These are phyloP conservation scores for Albugo candida DNA, from an alignment of 352 stramenopile species.

Conservation along the genomic window DNA sequence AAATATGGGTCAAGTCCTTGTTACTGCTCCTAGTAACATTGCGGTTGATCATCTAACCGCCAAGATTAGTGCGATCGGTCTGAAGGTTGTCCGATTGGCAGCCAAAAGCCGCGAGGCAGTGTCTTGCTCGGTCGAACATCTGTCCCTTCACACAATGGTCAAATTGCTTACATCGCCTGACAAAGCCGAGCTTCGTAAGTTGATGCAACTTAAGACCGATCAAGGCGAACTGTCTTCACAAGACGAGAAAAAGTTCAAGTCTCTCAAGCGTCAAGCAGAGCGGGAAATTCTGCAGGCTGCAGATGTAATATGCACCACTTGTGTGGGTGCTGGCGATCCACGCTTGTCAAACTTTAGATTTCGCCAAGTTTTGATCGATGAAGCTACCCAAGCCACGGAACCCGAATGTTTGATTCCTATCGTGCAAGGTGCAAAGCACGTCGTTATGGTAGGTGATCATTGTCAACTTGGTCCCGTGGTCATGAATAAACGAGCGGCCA, in stretches of 20 bases:
- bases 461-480: constrained; percentile 95
- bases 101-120: constrained; percentile 94
- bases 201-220: constrained; percentile 91
- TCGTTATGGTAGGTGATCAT: constrained; percentile 99
- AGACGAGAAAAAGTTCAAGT: constrained; percentile 93
- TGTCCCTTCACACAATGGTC: constrained; percentile 96
- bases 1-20: constrained; percentile 96
- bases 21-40: constrained; percentile 97
- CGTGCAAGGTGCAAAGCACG: constrained; percentile 95
- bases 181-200: constrained; percentile 81
- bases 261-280: constrained; percentile 83
- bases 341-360: constrained; percentile 97
- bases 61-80: constrained; percentile 95
- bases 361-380: constrained; percentile 97
- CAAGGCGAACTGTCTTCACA: constrained; percentile 86
- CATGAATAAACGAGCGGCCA: constrained; percentile 97
- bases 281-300: constrained; percentile 94
- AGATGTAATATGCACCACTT: constrained; percentile 99
- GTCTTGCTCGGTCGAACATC: constrained; percentile 89
- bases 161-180: constrained; percentile 76
- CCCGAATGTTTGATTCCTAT: constrained; percentile 98
- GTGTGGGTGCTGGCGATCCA: constrained; percentile 92
- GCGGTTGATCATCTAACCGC: constrained; percentile 93
- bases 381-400: constrained; percentile 98
- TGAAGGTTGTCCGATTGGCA: constrained; percentile 95